Percentiles rank a stretch among this genome's conserved stretches.
phyloP scores from a whole-genome alignment of 2,329 filamentous ascomycete genomes.

The Dissoconium aciculare region DNA sequence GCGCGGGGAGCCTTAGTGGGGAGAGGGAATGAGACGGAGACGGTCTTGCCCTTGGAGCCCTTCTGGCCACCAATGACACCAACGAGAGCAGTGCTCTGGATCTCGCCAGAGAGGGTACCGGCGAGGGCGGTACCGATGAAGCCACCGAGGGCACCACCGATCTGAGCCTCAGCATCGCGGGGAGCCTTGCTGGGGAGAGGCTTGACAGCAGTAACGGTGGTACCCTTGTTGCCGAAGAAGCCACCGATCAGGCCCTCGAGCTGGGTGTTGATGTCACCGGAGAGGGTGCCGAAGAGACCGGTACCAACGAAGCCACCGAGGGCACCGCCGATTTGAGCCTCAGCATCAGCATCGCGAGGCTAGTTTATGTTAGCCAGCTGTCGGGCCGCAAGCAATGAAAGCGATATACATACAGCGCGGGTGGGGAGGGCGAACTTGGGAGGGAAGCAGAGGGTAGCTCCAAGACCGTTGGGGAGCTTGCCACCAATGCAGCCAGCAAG shows the following conservation, averaged over 20 bases:
- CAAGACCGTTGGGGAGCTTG: neutral
- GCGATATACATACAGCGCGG: too few species aligned
- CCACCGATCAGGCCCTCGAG: neutral
- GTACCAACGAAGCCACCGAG: neutral
- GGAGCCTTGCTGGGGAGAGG: neutral
- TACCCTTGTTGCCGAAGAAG: conserved; percentile 1
- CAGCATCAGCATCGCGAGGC: neutral
- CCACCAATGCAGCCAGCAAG: conserved; percentile 1
- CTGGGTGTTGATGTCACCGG: neutral
- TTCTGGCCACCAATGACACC: neutral
- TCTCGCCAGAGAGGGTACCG: neutral
- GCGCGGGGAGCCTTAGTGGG: conserved; percentile 11
- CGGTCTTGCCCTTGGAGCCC: neutral
- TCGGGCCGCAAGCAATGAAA: too few species aligned
- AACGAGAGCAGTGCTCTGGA: neutral
- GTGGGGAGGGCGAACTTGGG: too few species aligned
- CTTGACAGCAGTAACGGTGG: neutral
- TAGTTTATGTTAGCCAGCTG: too few species aligned
- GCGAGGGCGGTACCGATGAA: neutral
- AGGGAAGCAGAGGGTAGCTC: neutral
- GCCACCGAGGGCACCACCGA: neutral
- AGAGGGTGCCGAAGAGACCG: neutral
- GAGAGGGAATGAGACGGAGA: conserved; percentile 27
- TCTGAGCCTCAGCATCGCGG: neutral
- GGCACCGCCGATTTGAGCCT: neutral